Evolutionary conservation across 176 grass and related monocot species (phyloP), one percentile per base, ranked within the genome.

Genomic region (Oryza coarctata): DNA sequence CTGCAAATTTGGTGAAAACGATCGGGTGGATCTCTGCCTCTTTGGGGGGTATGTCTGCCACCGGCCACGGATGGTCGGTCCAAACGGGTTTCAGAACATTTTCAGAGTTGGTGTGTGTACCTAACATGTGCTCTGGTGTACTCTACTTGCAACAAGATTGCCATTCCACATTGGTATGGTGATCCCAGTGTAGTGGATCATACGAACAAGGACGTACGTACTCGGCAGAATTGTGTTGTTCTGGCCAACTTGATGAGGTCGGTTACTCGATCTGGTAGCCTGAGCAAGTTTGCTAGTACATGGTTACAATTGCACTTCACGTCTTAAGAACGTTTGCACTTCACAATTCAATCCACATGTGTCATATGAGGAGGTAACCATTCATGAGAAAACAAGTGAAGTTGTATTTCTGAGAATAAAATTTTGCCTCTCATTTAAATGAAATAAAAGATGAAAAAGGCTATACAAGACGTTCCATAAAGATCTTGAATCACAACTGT

Each of bases 41-140:
- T 38, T 20, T 76, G 23, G 22, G 63, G 22, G 33, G 6, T 6
- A 44, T 27, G 30, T 22, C 4, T 25, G n/a, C 22, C 74, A 71
- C 74, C 83, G 75, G 55, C 75, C 75, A 50, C 30, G 75, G 45
- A 70, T 84, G 83, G 75, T 85, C 75, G 74, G 74, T 63, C 18
- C 35, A 23, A 23, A 10, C 39, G 33, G 30, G 80, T 47, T 82
- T 82, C 25, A 72, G 25, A 73, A 33, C 27, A 29, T 44, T 25
- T 25, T 60, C 6, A 25, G n/a, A 49, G 43, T 15, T 5, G 1
- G 12, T 43, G 18, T 5, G 35, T 70, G 50, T 55, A 7, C n/a
- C 20, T 55, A 55, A 55, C 20, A 55, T 55, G 22, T n/a, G 55
- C 55, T 0, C 55, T 60, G 9, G 55, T 55, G 49, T 60, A 60